A percentile compares a stretch with the other conserved stretches of the same genome.
Conservation (phyloP, 768 basidiomycete species). For the Kwoniella shandongensis region DNA sequence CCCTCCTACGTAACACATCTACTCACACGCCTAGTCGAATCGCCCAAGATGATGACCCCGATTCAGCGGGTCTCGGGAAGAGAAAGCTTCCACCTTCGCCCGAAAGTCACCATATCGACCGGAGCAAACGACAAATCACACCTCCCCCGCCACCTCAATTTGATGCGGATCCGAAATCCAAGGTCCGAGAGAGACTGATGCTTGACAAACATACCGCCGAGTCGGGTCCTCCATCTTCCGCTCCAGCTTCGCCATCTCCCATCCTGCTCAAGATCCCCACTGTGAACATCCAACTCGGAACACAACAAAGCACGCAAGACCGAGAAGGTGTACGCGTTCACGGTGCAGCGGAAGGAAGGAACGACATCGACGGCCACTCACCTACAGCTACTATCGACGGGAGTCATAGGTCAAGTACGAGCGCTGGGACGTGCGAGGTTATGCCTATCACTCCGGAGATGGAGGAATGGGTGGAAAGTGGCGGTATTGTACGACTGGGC, state of each 20-base stretch:
- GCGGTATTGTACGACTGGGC: not conserved
- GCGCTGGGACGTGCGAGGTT: conserved; percentile 1
- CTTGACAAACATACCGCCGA: too few relatives aligned
- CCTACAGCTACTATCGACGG: not conserved
- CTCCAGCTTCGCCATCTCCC: conserved; percentile 1
- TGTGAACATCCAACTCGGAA: too few relatives aligned
- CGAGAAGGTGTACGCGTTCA: too few relatives aligned
- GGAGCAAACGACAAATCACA: not conserved
- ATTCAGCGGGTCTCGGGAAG: not conserved
- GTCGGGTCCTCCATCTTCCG: not conserved
- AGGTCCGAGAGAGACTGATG: too few relatives aligned
- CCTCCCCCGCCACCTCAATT: conserved; percentile 2
- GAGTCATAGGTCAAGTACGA: not conserved
- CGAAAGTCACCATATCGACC: conserved; percentile 6
- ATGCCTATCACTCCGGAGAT: conserved; percentile 15
- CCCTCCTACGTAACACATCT: not conserved
- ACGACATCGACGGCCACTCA: not conserved
- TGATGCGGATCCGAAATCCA: not conserved
- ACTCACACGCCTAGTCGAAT: too few relatives aligned
- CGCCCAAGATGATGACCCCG: not conserved
- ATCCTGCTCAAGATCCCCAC: not conserved
- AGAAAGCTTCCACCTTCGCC: conserved; percentile 5
- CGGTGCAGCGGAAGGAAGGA: too few relatives aligned
- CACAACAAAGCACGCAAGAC: too few relatives aligned
- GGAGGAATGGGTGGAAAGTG: conserved; percentile 5